phyloP scores from a whole-genome alignment of 2,329 filamentous ascomycete genomes.

The Clarireedia sp. region DNA sequence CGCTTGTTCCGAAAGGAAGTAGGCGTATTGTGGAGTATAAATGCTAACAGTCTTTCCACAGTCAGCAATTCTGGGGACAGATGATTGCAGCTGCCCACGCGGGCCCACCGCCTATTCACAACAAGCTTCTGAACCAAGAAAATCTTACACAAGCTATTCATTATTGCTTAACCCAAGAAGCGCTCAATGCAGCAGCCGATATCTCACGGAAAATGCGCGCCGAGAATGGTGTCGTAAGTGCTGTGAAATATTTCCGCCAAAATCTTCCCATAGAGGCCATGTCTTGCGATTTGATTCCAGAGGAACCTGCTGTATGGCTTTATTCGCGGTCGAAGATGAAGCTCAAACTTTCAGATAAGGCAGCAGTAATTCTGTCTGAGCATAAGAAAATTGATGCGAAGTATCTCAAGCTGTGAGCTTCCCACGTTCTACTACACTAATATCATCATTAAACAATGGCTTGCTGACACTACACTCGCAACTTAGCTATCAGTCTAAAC shows the following conservation, averaged over 20 bases:
- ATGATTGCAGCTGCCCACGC: constrained; percentile 59
- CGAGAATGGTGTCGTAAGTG: constrained; percentile 55
- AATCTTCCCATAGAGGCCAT: constrained; percentile 54
- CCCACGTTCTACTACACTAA: too few relatives aligned
- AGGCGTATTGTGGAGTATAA: not conserved
- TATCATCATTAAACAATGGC: too few relatives aligned
- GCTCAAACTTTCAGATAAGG: constrained; percentile 52
- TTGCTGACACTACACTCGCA: too few relatives aligned
- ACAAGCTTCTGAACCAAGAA: constrained; percentile 57
- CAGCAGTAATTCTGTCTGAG: constrained; percentile 55
- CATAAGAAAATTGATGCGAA: constrained; percentile 30
- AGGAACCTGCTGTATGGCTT: constrained; percentile 44
- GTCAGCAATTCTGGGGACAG: constrained; percentile 67
- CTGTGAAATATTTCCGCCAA: constrained; percentile 43
- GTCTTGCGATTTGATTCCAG: constrained; percentile 46
- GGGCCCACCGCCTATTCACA: constrained; percentile 59
- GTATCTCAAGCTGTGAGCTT: constrained; percentile 18
- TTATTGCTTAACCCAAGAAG: constrained; percentile 54
- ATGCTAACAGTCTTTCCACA: not conserved
- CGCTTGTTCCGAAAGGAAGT: not conserved
- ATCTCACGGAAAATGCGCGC: constrained; percentile 53
- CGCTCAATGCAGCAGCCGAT: constrained; percentile 45
- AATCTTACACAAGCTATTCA: constrained; percentile 60
- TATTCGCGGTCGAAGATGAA: constrained; percentile 33
- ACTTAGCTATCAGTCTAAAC: not conserved